Conservation (phyloP, 1,284 basidiomycete genomes). For the Papiliotrema terrestris region DNA sequence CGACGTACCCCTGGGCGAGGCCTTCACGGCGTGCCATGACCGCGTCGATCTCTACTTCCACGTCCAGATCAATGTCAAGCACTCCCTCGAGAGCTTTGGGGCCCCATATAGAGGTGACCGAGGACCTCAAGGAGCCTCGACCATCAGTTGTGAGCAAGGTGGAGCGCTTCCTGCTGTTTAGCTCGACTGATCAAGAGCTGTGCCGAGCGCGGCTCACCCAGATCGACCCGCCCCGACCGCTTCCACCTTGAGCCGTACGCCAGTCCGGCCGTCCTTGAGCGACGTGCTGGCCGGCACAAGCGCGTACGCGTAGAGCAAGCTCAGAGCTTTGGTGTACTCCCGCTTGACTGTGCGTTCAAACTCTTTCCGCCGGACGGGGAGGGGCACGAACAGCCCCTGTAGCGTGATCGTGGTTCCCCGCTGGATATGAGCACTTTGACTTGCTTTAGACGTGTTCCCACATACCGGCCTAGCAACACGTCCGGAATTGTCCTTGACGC, state of each 20-base stretch:
- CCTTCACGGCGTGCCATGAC: conserved; percentile 48
- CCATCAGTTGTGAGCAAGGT: conserved; percentile 73
- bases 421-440: conserved; percentile 50
- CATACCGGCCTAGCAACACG: conserved; percentile 72
- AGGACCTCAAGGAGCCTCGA: conserved; percentile 58
- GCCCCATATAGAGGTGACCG: conserved; percentile 79
- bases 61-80: conserved; percentile 66
- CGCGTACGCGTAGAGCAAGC: conserved; percentile 82
- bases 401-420: conserved; percentile 82
- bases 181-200: neutral
- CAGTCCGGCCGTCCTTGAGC: conserved; percentile 23
- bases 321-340: conserved; percentile 81
- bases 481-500: conserved; percentile 53
- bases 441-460: conserved; percentile 3
- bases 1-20: conserved; percentile 25
- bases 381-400: conserved; percentile 68
- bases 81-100: conserved; percentile 72
- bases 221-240: conserved; percentile 55
- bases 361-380: conserved; percentile 91
- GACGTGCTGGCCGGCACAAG: conserved; percentile 62
- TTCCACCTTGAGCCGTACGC: conserved; percentile 72
- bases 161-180: conserved; percentile 59
- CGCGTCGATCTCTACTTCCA: conserved; percentile 65
- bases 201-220: conserved; percentile 56
- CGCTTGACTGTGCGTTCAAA: conserved; percentile 85